Evolutionary conservation across 306 rosid species (phyloP).

Genomic region (Amphicarpaea edgeworthii): DNA sequence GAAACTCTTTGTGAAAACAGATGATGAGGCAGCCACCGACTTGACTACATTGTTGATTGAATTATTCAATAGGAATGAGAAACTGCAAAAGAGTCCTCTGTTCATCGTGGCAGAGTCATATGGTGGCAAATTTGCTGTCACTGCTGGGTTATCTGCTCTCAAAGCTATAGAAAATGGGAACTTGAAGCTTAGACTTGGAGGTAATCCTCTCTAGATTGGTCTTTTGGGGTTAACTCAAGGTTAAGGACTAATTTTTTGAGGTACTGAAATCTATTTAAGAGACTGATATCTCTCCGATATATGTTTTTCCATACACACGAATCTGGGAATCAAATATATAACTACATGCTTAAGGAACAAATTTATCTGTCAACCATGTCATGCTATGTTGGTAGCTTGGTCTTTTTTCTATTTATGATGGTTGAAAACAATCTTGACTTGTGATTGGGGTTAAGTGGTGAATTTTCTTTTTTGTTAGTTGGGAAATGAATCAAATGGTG

Average conservation of each 20-base stretch:
- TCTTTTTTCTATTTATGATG: not conserved
- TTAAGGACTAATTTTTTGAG: not conserved
- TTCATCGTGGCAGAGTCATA: slow-evolving; percentile 89
- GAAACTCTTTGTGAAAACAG: slow-evolving; percentile 65
- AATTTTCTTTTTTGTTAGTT: not conserved
- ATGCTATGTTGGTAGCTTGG: not conserved
- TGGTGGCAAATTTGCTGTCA: slow-evolving; percentile 90
- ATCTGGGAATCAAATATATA: too few species aligned
- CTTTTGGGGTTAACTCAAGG: not conserved
- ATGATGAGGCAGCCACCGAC: slow-evolving; percentile 81
- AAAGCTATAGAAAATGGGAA: slow-evolving; percentile 63
- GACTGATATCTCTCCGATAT: not conserved
- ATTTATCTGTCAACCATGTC: too few species aligned
- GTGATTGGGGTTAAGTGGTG: slow-evolving; percentile 4
- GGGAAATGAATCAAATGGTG: slow-evolving; percentile 21
- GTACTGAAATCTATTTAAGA: not conserved
- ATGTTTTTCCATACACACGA: not conserved
- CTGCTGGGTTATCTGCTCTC: slow-evolving; percentile 70
- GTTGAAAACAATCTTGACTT: not conserved
- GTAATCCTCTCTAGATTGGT: slow-evolving; percentile 48
- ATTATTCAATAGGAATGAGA: slow-evolving; percentile 60
- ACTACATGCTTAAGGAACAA: not conserved
- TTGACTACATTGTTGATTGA: slow-evolving; percentile 68
- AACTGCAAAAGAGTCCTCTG: slow-evolving; percentile 79
- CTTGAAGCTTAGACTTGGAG: slow-evolving; percentile 73